Evolutionary conservation across 345 rosid species (phyloP).

Genomic region (Syzygium aqueum): DNA sequence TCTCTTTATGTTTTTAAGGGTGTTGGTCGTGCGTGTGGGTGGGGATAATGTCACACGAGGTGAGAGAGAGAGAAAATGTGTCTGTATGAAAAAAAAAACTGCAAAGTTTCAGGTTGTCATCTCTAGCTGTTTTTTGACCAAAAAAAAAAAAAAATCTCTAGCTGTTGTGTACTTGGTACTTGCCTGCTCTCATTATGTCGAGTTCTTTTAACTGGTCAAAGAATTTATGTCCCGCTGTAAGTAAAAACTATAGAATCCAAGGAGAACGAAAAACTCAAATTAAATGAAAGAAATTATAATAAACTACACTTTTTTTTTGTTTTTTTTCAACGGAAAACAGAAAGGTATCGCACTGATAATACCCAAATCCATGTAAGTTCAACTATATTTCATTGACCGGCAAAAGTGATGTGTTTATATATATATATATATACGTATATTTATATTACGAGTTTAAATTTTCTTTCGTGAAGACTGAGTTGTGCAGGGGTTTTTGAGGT

Average conservation of each 20-base stretch:
- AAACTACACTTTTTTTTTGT: background rate
- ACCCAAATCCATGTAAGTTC: conserved; percentile 19
- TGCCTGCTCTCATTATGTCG: conserved; percentile 14
- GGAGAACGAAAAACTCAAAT: background rate
- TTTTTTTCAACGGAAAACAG: conserved; percentile 5
- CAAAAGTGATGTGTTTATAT: background rate
- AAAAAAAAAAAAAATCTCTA: background rate
- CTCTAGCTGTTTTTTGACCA: background rate
- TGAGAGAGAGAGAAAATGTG: background rate
- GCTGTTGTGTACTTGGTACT: conserved; percentile 28
- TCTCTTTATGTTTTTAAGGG: background rate
- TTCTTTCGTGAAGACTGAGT: background rate
- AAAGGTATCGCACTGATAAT: background rate
- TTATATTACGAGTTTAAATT: background rate
- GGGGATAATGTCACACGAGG: background rate
- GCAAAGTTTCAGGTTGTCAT: conserved; percentile 36
- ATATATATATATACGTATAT: too few relatives aligned
- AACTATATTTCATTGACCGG: background rate
- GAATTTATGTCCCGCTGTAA: conserved; percentile 28
- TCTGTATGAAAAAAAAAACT: conserved; percentile 14
- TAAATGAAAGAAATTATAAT: background rate
- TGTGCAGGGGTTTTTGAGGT: background rate
- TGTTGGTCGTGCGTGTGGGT: background rate
- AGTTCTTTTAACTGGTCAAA: conserved; percentile 10
- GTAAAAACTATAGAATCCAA: conserved; percentile 12